Conservation (phyloP, 2,329 filamentous ascomycete species). For the Colletotrichum chlorophyti region DNA sequence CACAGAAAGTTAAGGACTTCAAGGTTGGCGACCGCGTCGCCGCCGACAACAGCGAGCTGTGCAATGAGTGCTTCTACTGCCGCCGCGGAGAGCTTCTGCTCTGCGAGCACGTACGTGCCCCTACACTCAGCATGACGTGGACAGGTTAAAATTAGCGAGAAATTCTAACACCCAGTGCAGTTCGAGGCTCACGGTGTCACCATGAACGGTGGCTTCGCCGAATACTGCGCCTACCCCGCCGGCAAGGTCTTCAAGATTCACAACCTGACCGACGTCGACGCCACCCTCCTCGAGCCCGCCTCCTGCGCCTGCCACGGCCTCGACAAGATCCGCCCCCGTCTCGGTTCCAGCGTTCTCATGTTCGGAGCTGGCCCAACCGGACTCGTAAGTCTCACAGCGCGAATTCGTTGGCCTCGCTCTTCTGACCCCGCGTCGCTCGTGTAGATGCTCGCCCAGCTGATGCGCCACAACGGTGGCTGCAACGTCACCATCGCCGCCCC, state of each 20-base stretch:
- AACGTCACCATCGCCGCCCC: slow-evolving; percentile 75
- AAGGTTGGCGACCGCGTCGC: slow-evolving; percentile 68
- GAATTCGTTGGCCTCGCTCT: slow-evolving; percentile 37
- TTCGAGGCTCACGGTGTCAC: slow-evolving; percentile 73
- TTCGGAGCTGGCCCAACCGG: slow-evolving; percentile 73
- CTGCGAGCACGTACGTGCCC: slow-evolving; percentile 62
- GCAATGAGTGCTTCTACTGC: slow-evolving; percentile 77
- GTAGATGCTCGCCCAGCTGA: slow-evolving; percentile 64
- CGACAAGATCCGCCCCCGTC: slow-evolving; percentile 71
- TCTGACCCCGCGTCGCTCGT: neutral
- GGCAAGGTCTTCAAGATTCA: slow-evolving; percentile 69
- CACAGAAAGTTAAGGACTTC: slow-evolving; percentile 64
- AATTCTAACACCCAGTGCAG: slow-evolving; percentile 29
- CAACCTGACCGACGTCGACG: slow-evolving; percentile 72
- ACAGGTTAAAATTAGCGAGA: neutral
- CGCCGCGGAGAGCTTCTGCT: slow-evolving; percentile 71
- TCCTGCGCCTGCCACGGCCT: slow-evolving; percentile 75
- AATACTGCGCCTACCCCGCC: slow-evolving; percentile 65
- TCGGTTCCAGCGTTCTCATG: slow-evolving; percentile 70
- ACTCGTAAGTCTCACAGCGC: slow-evolving; percentile 47
- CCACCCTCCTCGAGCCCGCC: slow-evolving; percentile 73
- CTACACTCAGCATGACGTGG: neutral
- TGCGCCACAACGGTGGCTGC: slow-evolving; percentile 71
- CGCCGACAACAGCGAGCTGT: slow-evolving; percentile 71
- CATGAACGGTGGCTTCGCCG: slow-evolving; percentile 75